phyloP scores from a whole-genome alignment of 768 basidiomycete species.

The Serendipita sp. region DNA sequence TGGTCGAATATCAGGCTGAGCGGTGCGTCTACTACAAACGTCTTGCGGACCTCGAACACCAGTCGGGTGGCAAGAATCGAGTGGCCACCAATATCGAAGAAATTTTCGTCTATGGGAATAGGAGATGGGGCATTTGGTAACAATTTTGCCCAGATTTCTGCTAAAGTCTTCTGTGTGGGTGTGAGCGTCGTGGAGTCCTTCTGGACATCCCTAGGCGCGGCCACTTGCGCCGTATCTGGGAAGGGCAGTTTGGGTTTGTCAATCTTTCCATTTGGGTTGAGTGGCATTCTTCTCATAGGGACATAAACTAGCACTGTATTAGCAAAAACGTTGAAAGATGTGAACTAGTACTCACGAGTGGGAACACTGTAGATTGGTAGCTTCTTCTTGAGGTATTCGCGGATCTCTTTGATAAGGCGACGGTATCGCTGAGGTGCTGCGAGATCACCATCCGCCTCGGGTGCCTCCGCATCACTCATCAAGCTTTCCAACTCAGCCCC shows the following conservation, averaged over 20 bases:
- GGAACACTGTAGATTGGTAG: conserved; percentile 90
- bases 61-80: conserved; percentile 95
- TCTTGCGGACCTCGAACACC: conserved; percentile 90
- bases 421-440: conserved; percentile 75
- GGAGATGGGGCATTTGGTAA: conserved; percentile 63
- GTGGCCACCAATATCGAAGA: conserved; percentile 97
- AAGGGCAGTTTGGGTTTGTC: conserved; percentile 97
- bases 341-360: conserved; percentile 41
- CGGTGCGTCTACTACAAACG: conserved; percentile 80
- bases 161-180: conserved; percentile 65
- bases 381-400: conserved; percentile 93
- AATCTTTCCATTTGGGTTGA: conserved; percentile 98
- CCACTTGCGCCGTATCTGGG: conserved; percentile 77
- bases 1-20: conserved; percentile 82
- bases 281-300: conserved; percentile 84
- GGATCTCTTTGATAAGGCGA: conserved; percentile 78
- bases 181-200: conserved; percentile 28
- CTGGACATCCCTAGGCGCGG: conserved; percentile 22
- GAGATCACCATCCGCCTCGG: conserved; percentile 37
- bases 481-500: conserved; percentile 43
- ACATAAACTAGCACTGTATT: conserved; percentile 55
- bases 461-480: conserved; percentile 45
- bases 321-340: background rate
- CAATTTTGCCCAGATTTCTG: conserved; percentile 68
- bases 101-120: conserved; percentile 80